These are phyloP conservation scores for Chrysophaeum taylorii DNA, from an alignment of 352 stramenopile genomes.

Conservation along the genomic window DNA sequence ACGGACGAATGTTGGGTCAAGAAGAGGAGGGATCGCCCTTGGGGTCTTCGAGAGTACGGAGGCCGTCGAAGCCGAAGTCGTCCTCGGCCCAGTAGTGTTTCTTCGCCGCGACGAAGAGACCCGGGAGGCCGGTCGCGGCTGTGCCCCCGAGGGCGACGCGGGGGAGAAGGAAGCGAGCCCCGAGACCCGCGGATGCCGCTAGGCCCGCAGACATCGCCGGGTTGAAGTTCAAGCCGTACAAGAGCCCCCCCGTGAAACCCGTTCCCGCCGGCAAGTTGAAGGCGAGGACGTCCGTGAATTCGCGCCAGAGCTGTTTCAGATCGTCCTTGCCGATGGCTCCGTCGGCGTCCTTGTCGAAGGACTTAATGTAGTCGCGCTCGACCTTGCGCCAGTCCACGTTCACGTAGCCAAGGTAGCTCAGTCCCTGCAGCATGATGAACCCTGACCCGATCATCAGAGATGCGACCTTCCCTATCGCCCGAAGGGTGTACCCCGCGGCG, in stretches of 20 bases:
- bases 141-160: constrained; percentile 16
- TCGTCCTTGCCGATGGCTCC: constrained; percentile 73
- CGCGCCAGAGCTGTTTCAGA: too few relatives aligned
- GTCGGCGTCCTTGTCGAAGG: constrained; percentile 63
- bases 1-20: too few relatives aligned
- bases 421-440: constrained; percentile 48
- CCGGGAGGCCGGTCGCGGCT: neutral
- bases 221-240: constrained; percentile 42
- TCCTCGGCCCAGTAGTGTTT: too few relatives aligned
- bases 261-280: constrained; percentile 65
- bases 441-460: constrained; percentile 55
- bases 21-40: too few relatives aligned
- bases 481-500: constrained; percentile 66
- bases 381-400: constrained; percentile 76
- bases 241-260: constrained; percentile 59
- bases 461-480: constrained; percentile 62
- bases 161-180: neutral
- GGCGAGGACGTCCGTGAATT: constrained; percentile 56
- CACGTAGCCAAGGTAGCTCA: constrained; percentile 68
- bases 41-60: too few relatives aligned
- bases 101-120: constrained; percentile 5
- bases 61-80: neutral
- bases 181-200: constrained; percentile 11
- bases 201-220: neutral
- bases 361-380: constrained; percentile 60